Conservation (phyloP, 805 yeast genomes). For the Wickerhamomyces canadensis region DNA sequence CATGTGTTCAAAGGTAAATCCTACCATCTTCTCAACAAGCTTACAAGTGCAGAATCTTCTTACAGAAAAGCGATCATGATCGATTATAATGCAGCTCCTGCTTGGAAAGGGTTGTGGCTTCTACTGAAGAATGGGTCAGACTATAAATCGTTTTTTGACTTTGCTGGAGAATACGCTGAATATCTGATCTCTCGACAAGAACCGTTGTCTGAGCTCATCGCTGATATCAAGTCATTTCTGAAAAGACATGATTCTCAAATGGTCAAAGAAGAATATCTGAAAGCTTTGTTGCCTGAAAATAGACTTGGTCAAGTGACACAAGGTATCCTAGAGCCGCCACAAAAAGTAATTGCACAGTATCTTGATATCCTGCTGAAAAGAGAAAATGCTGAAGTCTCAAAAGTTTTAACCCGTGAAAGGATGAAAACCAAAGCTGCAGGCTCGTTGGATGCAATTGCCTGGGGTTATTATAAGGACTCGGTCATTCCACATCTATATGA, state of each 20-base stretch:
- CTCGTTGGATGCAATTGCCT: slow-evolving; percentile 34
- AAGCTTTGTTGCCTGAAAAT: slow-evolving; percentile 50
- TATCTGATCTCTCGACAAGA: slow-evolving; percentile 37
- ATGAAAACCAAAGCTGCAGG: slow-evolving; percentile 26
- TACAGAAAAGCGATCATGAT: slow-evolving; percentile 46
- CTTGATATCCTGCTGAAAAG: slow-evolving; percentile 33
- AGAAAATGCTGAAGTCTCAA: slow-evolving; percentile 39
- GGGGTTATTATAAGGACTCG: slow-evolving; percentile 46
- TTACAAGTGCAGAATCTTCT: slow-evolving; percentile 33
- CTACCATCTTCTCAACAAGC: slow-evolving; percentile 38
- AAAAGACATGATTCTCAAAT: slow-evolving; percentile 26
- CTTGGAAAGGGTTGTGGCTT: slow-evolving; percentile 78
- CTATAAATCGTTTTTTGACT: slow-evolving; percentile 39
- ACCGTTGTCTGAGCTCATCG: slow-evolving; percentile 42
- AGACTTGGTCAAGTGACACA: slow-evolving; percentile 49
- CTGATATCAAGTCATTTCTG: slow-evolving; percentile 42
- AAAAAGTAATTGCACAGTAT: slow-evolving; percentile 38
- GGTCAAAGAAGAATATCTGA: slow-evolving; percentile 43
- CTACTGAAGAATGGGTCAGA: slow-evolving; percentile 34
- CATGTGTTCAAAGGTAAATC: slow-evolving; percentile 70
- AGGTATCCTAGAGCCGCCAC: slow-evolving; percentile 39
- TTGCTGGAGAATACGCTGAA: slow-evolving; percentile 39
- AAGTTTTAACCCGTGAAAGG: slow-evolving; percentile 39
- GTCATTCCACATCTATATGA: slow-evolving; percentile 49
- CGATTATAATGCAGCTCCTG: slow-evolving; percentile 48